phyloP scores from a whole-genome alignment of 2,329 filamentous ascomycete genomes.

The Aciculosporium take region DNA sequence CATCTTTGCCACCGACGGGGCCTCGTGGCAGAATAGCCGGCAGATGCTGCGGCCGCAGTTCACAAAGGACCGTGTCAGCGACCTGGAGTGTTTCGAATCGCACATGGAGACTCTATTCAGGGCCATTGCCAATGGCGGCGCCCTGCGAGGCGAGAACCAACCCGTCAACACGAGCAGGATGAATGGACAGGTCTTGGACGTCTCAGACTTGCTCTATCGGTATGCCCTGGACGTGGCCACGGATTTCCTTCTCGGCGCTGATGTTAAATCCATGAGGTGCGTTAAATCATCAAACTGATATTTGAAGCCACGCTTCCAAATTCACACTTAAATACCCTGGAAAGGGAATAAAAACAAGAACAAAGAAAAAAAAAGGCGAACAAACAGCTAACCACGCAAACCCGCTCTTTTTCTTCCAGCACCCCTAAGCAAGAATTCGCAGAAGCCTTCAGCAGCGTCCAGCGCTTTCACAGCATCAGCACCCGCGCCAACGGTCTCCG shows the following conservation, averaged over 20 bases:
- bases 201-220: slow-evolving; percentile 69
- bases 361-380: neutral
- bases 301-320: too few relatives aligned
- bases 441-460: slow-evolving; percentile 54
- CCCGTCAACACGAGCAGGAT: slow-evolving; percentile 47
- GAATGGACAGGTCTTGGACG: slow-evolving; percentile 50
- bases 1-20: slow-evolving; percentile 68
- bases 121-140: slow-evolving; percentile 45
- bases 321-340: too few relatives aligned
- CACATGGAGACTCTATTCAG: slow-evolving; percentile 63
- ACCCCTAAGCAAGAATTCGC: slow-evolving; percentile 48
- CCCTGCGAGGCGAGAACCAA: slow-evolving; percentile 44
- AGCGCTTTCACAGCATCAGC: slow-evolving; percentile 51
- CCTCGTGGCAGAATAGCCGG: slow-evolving; percentile 66
- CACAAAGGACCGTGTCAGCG: slow-evolving; percentile 68
- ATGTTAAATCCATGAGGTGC: slow-evolving; percentile 49
- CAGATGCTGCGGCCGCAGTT: slow-evolving; percentile 78
- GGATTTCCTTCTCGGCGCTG: slow-evolving; percentile 70
- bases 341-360: neutral
- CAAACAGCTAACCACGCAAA: neutral
- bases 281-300: neutral
- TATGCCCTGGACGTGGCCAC: slow-evolving; percentile 75
- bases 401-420: neutral
- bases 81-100: slow-evolving; percentile 66
- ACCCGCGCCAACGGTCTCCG: slow-evolving; percentile 17